Percentiles rank a stretch among this genome's conserved stretches.
Evolutionary conservation across 345 rosid genomes (phyloP).

Genomic region (Salix purpurea): DNA sequence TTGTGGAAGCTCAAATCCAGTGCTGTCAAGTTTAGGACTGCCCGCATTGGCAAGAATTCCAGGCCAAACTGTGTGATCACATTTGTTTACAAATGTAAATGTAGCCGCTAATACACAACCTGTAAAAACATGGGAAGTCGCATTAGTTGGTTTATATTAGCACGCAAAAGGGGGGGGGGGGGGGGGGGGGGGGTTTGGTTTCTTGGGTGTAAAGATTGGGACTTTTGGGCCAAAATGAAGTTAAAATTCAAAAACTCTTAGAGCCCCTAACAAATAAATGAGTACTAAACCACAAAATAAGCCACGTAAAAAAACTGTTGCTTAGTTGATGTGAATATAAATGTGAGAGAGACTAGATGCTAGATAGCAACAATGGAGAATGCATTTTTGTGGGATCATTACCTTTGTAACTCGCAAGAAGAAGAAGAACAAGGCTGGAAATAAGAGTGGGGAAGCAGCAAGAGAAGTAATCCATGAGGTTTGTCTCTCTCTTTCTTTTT

Average conservation of each 20-base stretch:
- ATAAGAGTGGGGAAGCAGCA: not conserved
- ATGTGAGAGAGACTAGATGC: not conserved
- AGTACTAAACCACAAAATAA: not conserved
- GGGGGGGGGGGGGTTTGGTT: too few relatives aligned
- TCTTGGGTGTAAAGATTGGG: not conserved
- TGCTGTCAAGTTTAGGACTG: constrained; percentile 28
- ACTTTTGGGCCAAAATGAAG: not conserved
- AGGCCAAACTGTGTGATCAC: constrained; percentile 32
- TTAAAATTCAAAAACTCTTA: too few relatives aligned
- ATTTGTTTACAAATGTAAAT: constrained; percentile 28
- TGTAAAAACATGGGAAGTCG: not conserved
- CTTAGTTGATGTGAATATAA: not conserved
- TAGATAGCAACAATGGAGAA: not conserved
- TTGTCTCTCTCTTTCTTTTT: not conserved
- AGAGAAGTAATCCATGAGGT: constrained; percentile 10
- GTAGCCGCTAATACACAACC: constrained; percentile 17
- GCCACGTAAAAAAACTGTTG: not conserved
- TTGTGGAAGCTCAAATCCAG: constrained; percentile 26
- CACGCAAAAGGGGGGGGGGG: too few relatives aligned
- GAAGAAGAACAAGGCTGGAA: constrained; percentile 8
- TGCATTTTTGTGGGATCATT: not conserved
- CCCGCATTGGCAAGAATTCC: constrained; percentile 35
- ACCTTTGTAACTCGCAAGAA: constrained; percentile 18
- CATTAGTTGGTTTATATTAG: not conserved
- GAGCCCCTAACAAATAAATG: not conserved